Conservation (phyloP, 495 filamentous ascomycete species). For the Penicillium tannophilum region DNA sequence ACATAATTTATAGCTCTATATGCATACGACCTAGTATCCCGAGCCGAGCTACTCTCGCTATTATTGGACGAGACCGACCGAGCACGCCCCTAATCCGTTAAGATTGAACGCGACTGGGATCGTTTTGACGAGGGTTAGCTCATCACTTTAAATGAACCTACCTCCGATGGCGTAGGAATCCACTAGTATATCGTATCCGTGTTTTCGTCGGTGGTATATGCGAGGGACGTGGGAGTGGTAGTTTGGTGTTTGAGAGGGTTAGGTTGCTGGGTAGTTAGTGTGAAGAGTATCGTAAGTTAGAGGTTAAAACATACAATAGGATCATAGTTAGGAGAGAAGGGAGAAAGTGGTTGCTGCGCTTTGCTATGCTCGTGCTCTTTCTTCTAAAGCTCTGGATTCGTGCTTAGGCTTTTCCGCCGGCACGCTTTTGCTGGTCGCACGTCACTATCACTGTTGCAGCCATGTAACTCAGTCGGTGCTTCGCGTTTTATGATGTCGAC, state of each 20-base stretch:
- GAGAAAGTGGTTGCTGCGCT: slow-evolving; percentile 7
- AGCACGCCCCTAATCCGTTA: slow-evolving; percentile 9
- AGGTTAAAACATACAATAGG: neutral
- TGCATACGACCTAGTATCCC: slow-evolving; percentile 6
- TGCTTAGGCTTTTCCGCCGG: slow-evolving; percentile 8
- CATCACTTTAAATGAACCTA: slow-evolving; percentile 1
- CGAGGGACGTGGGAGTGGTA: neutral
- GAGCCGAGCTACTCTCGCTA: slow-evolving; percentile 9
- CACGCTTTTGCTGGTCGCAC: slow-evolving; percentile 10
- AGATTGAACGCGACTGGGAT: slow-evolving; percentile 9
- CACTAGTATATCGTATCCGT: slow-evolving; percentile 5
- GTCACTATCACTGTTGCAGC: slow-evolving; percentile 9
- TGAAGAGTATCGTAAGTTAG: neutral
- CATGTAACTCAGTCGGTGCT: slow-evolving; percentile 5
- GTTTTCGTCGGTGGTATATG: slow-evolving; percentile 1
- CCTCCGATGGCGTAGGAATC: slow-evolving; percentile 7
- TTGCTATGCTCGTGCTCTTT: slow-evolving; percentile 1
- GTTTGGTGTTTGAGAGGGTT: slow-evolving; percentile 5
- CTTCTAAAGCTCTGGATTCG: slow-evolving; percentile 7
- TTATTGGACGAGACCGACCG: slow-evolving; percentile 8
- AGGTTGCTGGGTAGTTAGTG: slow-evolving; percentile 7
- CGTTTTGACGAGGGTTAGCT: slow-evolving; percentile 9
- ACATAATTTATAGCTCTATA: slow-evolving; percentile 7
- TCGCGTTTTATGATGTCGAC: slow-evolving; percentile 10
- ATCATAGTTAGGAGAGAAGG: neutral